Base-by-base conservation (phyloP, 2,329 filamentous ascomycete genomes). In the Westerdykella ornata region DNA sequence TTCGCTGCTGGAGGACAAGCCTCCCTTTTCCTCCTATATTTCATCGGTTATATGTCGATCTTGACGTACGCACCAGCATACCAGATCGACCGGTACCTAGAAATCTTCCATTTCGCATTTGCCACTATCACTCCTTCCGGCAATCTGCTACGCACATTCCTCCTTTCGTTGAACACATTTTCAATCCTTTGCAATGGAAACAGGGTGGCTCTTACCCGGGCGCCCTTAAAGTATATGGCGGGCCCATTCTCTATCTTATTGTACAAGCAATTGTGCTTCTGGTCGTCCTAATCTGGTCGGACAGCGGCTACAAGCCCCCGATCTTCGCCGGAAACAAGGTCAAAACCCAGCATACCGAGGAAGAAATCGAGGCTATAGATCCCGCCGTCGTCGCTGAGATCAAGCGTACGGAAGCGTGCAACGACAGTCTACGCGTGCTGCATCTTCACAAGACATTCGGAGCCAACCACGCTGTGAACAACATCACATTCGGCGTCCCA, bases 391-490 rank as follows among this genome's bases (percentile, higher is more conserved):
- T 74, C 14, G 72, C 77, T 19, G 85, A 92, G 61, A 70, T 82
- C 4, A 64, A 68, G 3, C 76, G 84, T 32, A 77, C 87, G 18
- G 78, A 76, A 16, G 73, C 71, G 38, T 73, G 73, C 6, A 66
- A 71, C 17, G 82, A 88, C 50, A 85, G 85, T 13, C 77, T 96
- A 13, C 79, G 82, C n/a, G 85, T 94, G 4, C 66, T 85, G 33
- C 80, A 94, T 60, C 70, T 94, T 2, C 87, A 82, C 22, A 96
- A 95, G 64, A 74, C 77, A 0, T 96, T 95, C 52, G 78, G 80
- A 12, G 75, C 75, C 46, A 82, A 84, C 51, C 60, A 62, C 1
- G 89, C 87, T 3, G 88, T 96, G n/a, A 82, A 94, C 53, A 85
- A 95, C 54, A 78, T 94, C 32, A 86, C 84, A 0, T 95, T 96